Base-by-base conservation (phyloP, 2,329 filamentous ascomycete genomes). In the Claviceps sp. region DNA sequence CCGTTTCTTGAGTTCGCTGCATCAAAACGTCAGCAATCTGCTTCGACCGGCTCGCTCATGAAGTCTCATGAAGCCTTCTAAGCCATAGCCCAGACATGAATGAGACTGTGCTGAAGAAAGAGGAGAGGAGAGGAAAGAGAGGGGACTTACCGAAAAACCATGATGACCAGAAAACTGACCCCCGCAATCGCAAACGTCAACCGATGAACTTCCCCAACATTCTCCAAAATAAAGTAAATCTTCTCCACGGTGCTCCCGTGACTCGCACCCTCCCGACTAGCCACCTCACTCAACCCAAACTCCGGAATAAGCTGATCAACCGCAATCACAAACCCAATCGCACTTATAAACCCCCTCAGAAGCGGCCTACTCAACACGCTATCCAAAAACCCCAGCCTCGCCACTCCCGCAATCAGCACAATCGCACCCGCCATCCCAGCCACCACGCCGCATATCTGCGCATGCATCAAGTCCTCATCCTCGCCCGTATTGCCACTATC, bases 241-340 rank as follows among this genome's bases (percentile, higher is more conserved):
- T 97, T 97, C 55, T 91, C 84, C 47, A 93, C 75, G 50, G 85
- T 90, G 65, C 87, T 96, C 16, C 87, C 89, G 62, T 97, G 91
- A 44, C 80, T 79, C 2, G 89, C 79, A n/a, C 78, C 76, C 2
- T 67, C 64, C 16, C 84, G 69, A 50, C 80, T 81, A 0, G 89
- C 87, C 17, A 81, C 68, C 1, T 75, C 70, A 40, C 75, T 76
- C 22, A 98, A 75, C 0, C 93, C 93, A 60, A 95, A 77, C 67
- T 97, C 89, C 0, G 91, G 90, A 50, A 96, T 87, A 45, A 95
- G 72, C 68, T 98, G 93, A 65, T 97, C 93, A 39, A 97, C 88
- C 41, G 94, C 82, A 64, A 98, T 97, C 57, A 97, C 90, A 52
- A 96, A 87, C 48, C 93, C 93, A 64, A 98, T 94, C 49, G 93